Evolutionary conservation across 352 stramenopile genomes (phyloP).

Genomic region (Pythium sukuiense): DNA sequence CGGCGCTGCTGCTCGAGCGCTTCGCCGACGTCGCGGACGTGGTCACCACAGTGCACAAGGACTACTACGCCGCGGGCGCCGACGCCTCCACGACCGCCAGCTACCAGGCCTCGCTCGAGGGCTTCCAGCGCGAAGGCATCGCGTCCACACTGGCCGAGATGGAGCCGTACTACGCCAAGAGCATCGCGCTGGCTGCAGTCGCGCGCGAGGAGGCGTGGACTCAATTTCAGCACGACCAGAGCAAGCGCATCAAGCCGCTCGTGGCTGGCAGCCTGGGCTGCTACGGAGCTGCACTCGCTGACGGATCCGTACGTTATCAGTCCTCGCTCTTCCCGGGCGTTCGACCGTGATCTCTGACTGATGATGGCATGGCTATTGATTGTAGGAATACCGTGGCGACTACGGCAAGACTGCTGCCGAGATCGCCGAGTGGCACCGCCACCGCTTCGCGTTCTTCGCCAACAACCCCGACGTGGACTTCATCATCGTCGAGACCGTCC

Average conservation of each 20-base stretch:
- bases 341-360: not conserved
- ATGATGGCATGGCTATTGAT: not conserved
- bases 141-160: constrained; percentile 43
- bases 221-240: constrained; percentile 34
- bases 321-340: not conserved
- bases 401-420: constrained; percentile 70
- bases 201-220: constrained; percentile 62
- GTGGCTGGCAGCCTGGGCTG: constrained; percentile 85
- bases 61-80: constrained; percentile 75
- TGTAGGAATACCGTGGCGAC: constrained; percentile 82
- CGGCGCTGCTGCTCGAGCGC: constrained; percentile 58
- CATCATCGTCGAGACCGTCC: constrained; percentile 85
- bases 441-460: constrained; percentile 72
- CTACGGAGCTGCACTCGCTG: constrained; percentile 79
- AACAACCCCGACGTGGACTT: constrained; percentile 58
- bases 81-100: constrained; percentile 81
- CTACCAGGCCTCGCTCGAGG: constrained; percentile 86
- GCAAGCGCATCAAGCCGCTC: constrained; percentile 55
- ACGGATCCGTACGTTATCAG: constrained; percentile 84
- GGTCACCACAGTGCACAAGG: constrained; percentile 66
- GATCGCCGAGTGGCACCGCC: constrained; percentile 73
- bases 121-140: constrained; percentile 70
- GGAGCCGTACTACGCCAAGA: constrained; percentile 66
- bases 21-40: constrained; percentile 54
- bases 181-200: constrained; percentile 68